These are phyloP conservation scores for Citrus mangshanensis DNA, from an alignment of 345 rosid species.

Conservation along the genomic window DNA sequence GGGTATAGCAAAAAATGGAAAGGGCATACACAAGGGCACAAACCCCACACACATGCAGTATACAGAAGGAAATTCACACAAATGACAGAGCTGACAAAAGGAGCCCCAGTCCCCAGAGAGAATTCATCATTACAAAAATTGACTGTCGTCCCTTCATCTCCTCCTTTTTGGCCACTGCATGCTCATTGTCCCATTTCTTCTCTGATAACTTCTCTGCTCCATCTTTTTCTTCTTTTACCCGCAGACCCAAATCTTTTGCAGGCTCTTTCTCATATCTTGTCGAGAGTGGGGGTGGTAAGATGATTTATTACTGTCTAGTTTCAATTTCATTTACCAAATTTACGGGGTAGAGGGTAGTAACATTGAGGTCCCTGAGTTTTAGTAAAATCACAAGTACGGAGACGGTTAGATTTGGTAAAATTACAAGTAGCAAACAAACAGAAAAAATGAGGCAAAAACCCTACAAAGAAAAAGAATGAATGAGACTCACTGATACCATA, in stretches of 20 bases:
- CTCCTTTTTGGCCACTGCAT: background rate
- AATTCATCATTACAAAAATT: background rate
- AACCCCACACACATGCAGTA: too few relatives aligned
- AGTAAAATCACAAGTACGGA: background rate
- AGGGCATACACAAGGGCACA: too few relatives aligned
- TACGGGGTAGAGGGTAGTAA: background rate
- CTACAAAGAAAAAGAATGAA: background rate
- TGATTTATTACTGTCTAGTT: too few relatives aligned
- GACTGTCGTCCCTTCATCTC: slow-evolving; percentile 6
- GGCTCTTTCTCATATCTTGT: background rate
- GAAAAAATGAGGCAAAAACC: background rate
- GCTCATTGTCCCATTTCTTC: too few relatives aligned
- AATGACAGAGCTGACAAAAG: background rate
- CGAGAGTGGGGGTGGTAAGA: too few relatives aligned
- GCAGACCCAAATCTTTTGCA: background rate
- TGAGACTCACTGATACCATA: background rate
- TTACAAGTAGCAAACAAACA: background rate
- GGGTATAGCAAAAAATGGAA: too few relatives aligned
- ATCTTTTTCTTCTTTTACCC: background rate
- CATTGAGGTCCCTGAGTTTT: background rate
- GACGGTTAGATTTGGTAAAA: background rate
- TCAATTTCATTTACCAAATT: too few relatives aligned
- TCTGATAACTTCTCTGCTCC: background rate
- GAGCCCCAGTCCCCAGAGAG: background rate
- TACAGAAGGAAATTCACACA: too few relatives aligned